Conservation (phyloP, 805 yeast genomes). For the Ogataea dorogensis region DNA sequence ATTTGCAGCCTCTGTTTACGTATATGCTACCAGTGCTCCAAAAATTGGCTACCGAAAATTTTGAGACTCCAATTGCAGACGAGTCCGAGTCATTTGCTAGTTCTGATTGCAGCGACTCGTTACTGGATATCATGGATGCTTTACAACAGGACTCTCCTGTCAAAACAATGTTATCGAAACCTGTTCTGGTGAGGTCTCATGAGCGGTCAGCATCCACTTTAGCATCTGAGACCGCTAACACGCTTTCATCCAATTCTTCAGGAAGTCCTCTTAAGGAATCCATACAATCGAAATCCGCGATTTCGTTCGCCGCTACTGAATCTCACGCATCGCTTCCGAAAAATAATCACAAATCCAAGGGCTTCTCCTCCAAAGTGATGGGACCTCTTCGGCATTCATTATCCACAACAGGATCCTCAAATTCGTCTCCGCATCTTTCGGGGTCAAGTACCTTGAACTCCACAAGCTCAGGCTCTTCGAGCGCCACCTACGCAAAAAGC, state of each 20-base stretch:
- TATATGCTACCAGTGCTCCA: conserved; percentile 18
- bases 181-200: background rate
- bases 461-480: too few relatives aligned
- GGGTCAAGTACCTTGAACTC: too few relatives aligned
- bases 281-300: conserved; percentile 1
- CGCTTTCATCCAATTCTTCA: conserved; percentile 9
- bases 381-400: conserved; percentile 20
- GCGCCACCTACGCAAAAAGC: too few relatives aligned
- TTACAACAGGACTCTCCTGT: conserved; percentile 17
- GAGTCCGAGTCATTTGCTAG: conserved; percentile 19
- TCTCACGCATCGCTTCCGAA: conserved; percentile 10
- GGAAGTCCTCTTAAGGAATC: conserved; percentile 3
- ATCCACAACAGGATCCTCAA: conserved; percentile 12
- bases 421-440: too few relatives aligned
- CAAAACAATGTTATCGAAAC: conserved; percentile 5
- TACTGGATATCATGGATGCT: conserved; percentile 28
- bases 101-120: conserved; percentile 14
- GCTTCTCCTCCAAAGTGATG: conserved; percentile 21
- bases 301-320: conserved; percentile 4
- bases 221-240: conserved; percentile 10
- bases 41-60: conserved; percentile 11
- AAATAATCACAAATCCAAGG: conserved; percentile 11
- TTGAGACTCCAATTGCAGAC: background rate
- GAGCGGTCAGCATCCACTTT: conserved; percentile 11
- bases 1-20: conserved; percentile 24